Base-by-base conservation (phyloP, 148 eudicot genomes). In the Silene latifolia region DNA sequence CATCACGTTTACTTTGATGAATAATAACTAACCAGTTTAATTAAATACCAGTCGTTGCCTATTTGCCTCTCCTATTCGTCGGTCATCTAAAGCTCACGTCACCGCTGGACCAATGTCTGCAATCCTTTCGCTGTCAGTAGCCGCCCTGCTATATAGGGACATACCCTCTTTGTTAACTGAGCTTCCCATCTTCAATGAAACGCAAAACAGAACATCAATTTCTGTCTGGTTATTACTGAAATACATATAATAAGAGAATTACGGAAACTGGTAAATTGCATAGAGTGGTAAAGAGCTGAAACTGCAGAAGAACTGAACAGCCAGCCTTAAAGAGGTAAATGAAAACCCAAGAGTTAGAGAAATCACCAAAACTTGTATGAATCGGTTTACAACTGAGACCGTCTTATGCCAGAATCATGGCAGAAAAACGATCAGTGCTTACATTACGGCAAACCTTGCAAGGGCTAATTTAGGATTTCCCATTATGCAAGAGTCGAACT, bases 211-310 rank as follows among this genome's bases (percentile, higher is more conserved):
- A 27, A 27, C 67, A 63, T 24, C n/a, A 63, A 3, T 27, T 3
- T 23, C 13, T 14, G 39, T 27, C 35, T 3, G 5, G 4, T 5
- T 24, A 24, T 8, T 21, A 14, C 39, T 63, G 18, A 15, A 27
- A 27, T 27, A n/a, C n/a, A n/a, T n/a, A 24, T 63, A 9, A 14
- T 8, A 11, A 11, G 18, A 19, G 13, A 60, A 60, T 6, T 20
- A 7, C 27, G 3, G 8, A 27, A 20, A 60, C 3, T 3, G 3
- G 18, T 6, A 12, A 35, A 35, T 83, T 63, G 88, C 85, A 74
- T 86, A 88, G 5, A 88, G 87, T 23, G 91, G 91, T 39, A 88
- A 81, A 19, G 91, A 86, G 79, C 89, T 88, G 58, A 83, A 88
- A 71, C 91, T 88, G 85, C 86, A 83, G 18, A 88, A 73, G 9